phyloP scores from a whole-genome alignment of 805 yeast species.

The Kodamaea kaohsiungensis region DNA sequence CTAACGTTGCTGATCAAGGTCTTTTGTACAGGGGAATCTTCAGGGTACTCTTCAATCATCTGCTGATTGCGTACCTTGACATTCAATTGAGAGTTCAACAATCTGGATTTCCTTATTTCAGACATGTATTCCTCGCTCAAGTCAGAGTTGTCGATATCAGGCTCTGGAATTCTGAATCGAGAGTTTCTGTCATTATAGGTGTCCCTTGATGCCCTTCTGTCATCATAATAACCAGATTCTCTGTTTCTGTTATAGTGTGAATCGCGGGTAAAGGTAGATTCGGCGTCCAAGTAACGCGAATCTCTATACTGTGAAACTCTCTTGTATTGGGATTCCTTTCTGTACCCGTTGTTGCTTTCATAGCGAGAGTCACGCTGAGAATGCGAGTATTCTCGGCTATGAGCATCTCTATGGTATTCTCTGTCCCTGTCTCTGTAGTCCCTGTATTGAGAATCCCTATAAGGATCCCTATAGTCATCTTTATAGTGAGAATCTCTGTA shows the following conservation, averaged over 20 bases:
- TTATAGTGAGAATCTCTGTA: not conserved
- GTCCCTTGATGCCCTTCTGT: constrained; percentile 21
- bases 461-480: not conserved
- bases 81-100: constrained; percentile 45
- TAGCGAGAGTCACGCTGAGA: constrained; percentile 2
- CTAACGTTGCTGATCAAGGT: constrained; percentile 59
- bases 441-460: constrained; percentile 1
- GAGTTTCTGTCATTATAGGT: constrained; percentile 17
- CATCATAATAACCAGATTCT: constrained; percentile 36
- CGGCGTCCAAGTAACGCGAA: constrained; percentile 8
- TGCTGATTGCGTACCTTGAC: constrained; percentile 9
- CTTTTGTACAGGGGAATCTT: constrained; percentile 38
- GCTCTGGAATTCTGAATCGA: constrained; percentile 37
- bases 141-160: constrained; percentile 33
- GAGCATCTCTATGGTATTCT: not conserved
- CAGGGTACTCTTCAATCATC: constrained; percentile 5
- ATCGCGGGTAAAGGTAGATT: not conserved
- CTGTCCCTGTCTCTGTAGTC: not conserved
- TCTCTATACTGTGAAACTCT: constrained; percentile 11
- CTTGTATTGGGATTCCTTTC: constrained; percentile 6
- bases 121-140: constrained; percentile 46
- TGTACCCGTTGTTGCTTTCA: not conserved
- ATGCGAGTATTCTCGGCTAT: not conserved
- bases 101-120: constrained; percentile 45
- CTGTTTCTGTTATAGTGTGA: constrained; percentile 18